Percentiles rank a stretch among this genome's conserved stretches.
These are phyloP conservation scores for Blastocystis sp. DNA, from an alignment of 352 stramenopile genomes.

Conservation along the genomic window DNA sequence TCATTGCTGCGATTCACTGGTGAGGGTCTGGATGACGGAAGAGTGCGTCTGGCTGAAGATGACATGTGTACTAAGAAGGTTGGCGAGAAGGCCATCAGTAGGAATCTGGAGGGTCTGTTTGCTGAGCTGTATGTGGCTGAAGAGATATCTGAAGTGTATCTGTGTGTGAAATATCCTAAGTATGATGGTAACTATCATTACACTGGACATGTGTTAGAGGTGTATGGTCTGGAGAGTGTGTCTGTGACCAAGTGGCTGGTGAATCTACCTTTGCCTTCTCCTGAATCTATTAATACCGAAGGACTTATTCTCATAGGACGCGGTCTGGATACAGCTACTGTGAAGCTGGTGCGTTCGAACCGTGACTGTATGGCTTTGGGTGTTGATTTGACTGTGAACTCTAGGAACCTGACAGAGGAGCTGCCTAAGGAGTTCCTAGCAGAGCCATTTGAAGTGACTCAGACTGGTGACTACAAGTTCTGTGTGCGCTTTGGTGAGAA, in stretches of 20 bases:
- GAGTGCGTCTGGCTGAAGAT: neutral
- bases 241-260: constrained; percentile 37
- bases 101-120: neutral
- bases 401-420: neutral
- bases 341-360: constrained; percentile 29
- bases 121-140: neutral
- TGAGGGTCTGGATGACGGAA: neutral
- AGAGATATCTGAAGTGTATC: neutral
- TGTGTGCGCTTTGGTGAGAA: constrained; percentile 48
- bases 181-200: constrained; percentile 46
- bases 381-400: neutral
- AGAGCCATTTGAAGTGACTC: constrained; percentile 26
- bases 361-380: constrained; percentile 11
- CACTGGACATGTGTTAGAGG: constrained; percentile 11
- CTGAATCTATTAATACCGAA: constrained; percentile 23
- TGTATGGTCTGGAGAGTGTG: constrained; percentile 46
- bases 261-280: constrained; percentile 16
- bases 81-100: neutral
- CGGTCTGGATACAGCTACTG: neutral
- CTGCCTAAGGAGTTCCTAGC: neutral
- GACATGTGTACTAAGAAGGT: constrained; percentile 3
- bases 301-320: constrained; percentile 13
- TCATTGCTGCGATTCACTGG: constrained; percentile 24
- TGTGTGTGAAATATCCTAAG: constrained; percentile 30
- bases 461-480: constrained; percentile 56